A percentile compares a stretch with the other conserved stretches of the same genome.
These are phyloP conservation scores for Ramaria rubella DNA, from an alignment of 768 basidiomycete species.

Conservation along the genomic window DNA sequence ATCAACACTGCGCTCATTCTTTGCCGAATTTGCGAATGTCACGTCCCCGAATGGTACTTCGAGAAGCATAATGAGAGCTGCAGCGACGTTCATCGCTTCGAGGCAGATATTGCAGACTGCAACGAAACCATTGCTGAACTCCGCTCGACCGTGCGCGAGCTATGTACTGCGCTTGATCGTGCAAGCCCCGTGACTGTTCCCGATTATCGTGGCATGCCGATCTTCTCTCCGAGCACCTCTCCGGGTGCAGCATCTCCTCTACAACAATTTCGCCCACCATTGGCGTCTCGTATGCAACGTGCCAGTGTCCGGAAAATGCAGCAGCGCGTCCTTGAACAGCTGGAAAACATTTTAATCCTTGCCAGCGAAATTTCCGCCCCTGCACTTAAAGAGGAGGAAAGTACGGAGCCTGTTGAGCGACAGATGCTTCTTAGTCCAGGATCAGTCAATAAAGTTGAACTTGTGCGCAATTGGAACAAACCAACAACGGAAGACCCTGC, in stretches of 20 bases:
- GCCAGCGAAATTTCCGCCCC: conserved; percentile 82
- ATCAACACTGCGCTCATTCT: conserved; percentile 81
- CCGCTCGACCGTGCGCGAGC: conserved; percentile 76
- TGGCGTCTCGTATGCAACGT: conserved; percentile 66
- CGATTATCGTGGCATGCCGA: conserved; percentile 85
- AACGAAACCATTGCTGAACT: conserved; percentile 91
- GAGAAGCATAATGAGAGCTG: conserved; percentile 99
- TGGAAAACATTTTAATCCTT: conserved; percentile 78
- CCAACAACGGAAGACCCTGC: conserved; percentile 83
- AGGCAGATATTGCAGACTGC: conserved; percentile 89
- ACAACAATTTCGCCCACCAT: conserved; percentile 58
- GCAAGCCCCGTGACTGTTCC: conserved; percentile 31
- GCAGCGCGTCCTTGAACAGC: conserved; percentile 72
- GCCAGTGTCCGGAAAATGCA: conserved; percentile 78
- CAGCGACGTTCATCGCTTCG: conserved; percentile 89
- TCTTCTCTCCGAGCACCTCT: conserved; percentile 67
- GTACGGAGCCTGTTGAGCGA: conserved; percentile 85
- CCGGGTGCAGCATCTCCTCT: conserved; percentile 69
- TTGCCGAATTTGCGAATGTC: conserved; percentile 96
- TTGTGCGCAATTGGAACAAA: conserved; percentile 80
- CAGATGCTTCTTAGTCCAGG: conserved; percentile 84
- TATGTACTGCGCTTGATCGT: conserved; percentile 64
- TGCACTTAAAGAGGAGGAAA: conserved; percentile 84
- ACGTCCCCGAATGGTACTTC: conserved; percentile 98
- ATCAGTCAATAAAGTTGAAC: conserved; percentile 81